Percentiles rank a stretch among this genome's conserved stretches.
phyloP scores from a whole-genome alignment of 1,139 yeast genomes.

The Protomyces gravidus region DNA sequence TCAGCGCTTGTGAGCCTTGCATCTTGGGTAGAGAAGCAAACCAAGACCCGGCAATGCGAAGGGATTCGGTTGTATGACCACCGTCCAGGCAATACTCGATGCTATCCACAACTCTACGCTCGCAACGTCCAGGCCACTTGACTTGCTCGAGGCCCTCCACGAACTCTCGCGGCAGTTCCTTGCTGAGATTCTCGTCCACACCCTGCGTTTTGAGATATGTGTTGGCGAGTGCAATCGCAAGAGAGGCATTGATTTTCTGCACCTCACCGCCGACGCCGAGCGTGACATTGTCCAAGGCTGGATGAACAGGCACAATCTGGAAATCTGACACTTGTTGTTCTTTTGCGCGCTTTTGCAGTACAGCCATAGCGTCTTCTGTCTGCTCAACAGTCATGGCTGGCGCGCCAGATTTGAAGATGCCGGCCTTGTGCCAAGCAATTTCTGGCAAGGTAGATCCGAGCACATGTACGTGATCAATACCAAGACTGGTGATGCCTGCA shows the following conservation, averaged over 20 bases:
- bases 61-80: slow-evolving; percentile 89
- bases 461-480: slow-evolving; percentile 88
- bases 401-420: slow-evolving; percentile 69
- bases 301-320: background rate
- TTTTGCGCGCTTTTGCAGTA: slow-evolving; percentile 58
- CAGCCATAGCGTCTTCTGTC: slow-evolving; percentile 47
- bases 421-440: slow-evolving; percentile 95
- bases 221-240: slow-evolving; percentile 72
- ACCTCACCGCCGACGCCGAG: slow-evolving; percentile 86
- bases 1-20: slow-evolving; percentile 46
- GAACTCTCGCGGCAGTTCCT: slow-evolving; percentile 53
- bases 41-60: slow-evolving; percentile 78
- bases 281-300: slow-evolving; percentile 50
- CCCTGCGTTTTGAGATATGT: slow-evolving; percentile 57
- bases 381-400: slow-evolving; percentile 68
- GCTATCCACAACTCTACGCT: slow-evolving; percentile 52
- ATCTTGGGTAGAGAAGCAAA: slow-evolving; percentile 46
- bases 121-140: slow-evolving; percentile 94
- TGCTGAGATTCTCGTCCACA: slow-evolving; percentile 39
- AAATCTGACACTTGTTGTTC: slow-evolving; percentile 51
- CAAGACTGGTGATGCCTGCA: slow-evolving; percentile 80
- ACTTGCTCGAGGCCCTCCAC: slow-evolving; percentile 63
- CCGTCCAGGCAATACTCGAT: slow-evolving; percentile 86
- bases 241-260: slow-evolving; percentile 78
- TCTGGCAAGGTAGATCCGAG: slow-evolving; percentile 83